Base-by-base conservation (phyloP, 352 stramenopile species). In the Stephanocyclus meneghinianus region DNA sequence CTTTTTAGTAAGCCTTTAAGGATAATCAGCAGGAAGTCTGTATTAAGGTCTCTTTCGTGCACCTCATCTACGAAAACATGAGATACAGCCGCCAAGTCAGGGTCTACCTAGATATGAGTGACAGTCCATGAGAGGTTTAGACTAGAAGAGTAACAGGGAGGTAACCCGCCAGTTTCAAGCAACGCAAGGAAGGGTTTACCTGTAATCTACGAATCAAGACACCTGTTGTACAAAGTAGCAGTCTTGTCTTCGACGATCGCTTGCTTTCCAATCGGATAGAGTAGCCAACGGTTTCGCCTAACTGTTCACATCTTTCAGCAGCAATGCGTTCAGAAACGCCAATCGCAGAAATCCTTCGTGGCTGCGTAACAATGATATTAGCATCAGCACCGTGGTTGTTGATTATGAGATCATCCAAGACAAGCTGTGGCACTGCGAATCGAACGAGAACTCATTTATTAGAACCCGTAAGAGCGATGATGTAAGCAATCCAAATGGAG, bases 61-160 rank as follows among this genome's bases (percentile, higher is more conserved):
- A 98, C 96, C 83, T 99, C 97, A 81, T 99, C 97, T 0, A 99
- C 92, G 71, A 99, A 96, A 44, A 99, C 91, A 81, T 98, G 95
- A 30, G 57, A 97, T 59, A 98, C 85, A 60, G 94, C 89, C 16
- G 90, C 73, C 8, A 98, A 83, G 4, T 90, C 94, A 4, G 76
- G 85, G 11, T 95, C 91, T 1, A 93, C 88, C 35, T 40, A 40
- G 35, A 40, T 40, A 40, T 8, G 7, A 40, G 35, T 40, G 7
- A 59, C 53, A 30, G 35, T 40, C 35, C 35, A 40, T 40, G 35
- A 40, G 35, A 40, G 35, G 35, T 40, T 40, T 8, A 40, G 7
- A 40, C 35, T 9, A 40, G 35, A 40, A 40, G 35, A 40, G 4
- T 40, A 40, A 0, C 4, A 8, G 35, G 35, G 35, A 40, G 35